Base-by-base conservation (phyloP, 1,139 yeast genomes). In the Magnusiomyces paraingens region DNA sequence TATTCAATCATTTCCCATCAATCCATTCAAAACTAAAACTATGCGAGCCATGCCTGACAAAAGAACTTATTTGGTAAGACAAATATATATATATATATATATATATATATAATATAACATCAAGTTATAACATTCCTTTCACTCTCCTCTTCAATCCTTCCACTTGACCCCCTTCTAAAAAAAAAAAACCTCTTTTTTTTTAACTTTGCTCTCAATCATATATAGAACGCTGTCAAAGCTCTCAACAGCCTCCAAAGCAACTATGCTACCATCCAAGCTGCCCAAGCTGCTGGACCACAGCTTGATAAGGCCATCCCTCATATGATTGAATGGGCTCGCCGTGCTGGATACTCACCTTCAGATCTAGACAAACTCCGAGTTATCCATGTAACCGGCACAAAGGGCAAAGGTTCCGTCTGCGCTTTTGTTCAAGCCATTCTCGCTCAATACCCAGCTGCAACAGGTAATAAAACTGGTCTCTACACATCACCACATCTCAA, bases 321-420 rank as follows among this genome's bases (percentile, higher is more conserved):
- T 66, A 94, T 93, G 83, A 75, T 81, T 52, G 98, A 91, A 67
- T 94, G 93, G 84, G 80, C 86, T n/a, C 75, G 93, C 55, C 75
- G 98, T 62, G 78, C 89, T 51, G 99, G 98, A 0, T 90, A 91
- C 69, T 15, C 52, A 51, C 54, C 51, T 43, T 20, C 50, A 2
- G 95, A 86, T 59, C 83, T 88, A 65, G 81, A 90, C 69, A 77
- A 71, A 56, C 71, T 94, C 64, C 90, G 91, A 62, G 78, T 90
- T 3, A 79, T 94, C 49, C 99, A 94, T 66, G 86, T 94, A 39
- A 91, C 99, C 0, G 99, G 99, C 26, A 94, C 99, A 1, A 94
- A 94, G 69, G 99, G 99, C 12, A 94, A 94, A 71, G 99, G 99
- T 1, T 90, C 97, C 0, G 91, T 98, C 0, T 93, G 97, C 72